These are phyloP conservation scores for Cerioporus squamosus DNA, from an alignment of 1,284 basidiomycete species.

Conservation along the genomic window DNA sequence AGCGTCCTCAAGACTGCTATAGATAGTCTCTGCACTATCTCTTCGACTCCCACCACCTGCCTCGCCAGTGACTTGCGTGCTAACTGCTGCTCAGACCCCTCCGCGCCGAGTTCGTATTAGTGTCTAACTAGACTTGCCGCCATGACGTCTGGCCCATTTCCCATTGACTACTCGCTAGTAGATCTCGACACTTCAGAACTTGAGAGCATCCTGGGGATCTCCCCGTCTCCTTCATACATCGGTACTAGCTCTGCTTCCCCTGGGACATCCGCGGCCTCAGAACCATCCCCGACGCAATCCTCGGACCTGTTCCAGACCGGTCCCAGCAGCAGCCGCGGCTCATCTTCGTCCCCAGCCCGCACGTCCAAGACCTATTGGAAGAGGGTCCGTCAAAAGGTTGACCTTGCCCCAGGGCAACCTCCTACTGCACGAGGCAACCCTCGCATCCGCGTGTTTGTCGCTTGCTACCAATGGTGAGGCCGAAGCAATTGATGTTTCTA, in stretches of 20 bases:
- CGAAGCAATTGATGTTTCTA: background rate
- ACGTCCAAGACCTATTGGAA: slow-evolving; percentile 4
- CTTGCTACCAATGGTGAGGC: slow-evolving; percentile 20
- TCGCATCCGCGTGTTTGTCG: slow-evolving; percentile 23
- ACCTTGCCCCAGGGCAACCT: slow-evolving; percentile 29
- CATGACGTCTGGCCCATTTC: background rate
- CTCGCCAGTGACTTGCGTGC: too few relatives aligned
- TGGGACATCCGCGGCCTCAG: background rate
- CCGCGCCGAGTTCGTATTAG: too few relatives aligned
- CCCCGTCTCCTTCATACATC: background rate
- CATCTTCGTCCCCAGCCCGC: slow-evolving; percentile 2
- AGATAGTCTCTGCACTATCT: background rate
- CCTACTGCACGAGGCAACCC: slow-evolving; percentile 22
- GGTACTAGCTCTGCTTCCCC: background rate
- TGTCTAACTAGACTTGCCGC: background rate
- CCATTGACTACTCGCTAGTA: background rate
- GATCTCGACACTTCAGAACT: background rate
- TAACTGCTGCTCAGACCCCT: too few relatives aligned
- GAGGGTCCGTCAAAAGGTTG: slow-evolving; percentile 50
- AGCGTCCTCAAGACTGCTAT: background rate
- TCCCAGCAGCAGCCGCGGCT: background rate
- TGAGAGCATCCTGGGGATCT: background rate
- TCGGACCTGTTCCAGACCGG: background rate
- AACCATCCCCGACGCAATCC: background rate
- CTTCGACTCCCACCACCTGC: background rate